Conservation (phyloP, 306 rosid species). For the Vigna reflexopilosa region DNA sequence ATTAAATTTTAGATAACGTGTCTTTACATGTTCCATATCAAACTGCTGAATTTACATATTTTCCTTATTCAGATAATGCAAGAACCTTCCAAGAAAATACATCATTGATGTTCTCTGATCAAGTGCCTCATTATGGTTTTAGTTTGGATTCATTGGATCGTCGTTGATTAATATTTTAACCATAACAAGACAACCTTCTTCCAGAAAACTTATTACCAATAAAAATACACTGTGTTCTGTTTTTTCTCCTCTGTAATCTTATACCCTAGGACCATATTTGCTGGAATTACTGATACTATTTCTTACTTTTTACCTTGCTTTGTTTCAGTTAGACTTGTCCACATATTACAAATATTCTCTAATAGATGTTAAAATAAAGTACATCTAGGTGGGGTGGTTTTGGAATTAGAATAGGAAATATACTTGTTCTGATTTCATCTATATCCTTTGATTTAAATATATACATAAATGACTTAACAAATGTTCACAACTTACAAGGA, state of each 20-base stretch:
- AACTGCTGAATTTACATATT: background rate
- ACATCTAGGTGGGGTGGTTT: background rate
- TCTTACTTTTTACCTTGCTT: conserved; percentile 5
- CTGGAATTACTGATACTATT: background rate
- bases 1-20: conserved; percentile 32
- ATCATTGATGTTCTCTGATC: conserved; percentile 21
- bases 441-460: background rate
- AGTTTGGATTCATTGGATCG: conserved; percentile 45
- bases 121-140: conserved; percentile 11
- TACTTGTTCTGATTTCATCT: background rate
- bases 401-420: background rate
- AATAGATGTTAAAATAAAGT: background rate
- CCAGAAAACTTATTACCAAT: conserved; percentile 10
- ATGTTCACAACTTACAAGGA: conserved; percentile 12
- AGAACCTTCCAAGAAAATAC: conserved; percentile 50
- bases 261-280: conserved; percentile 6
- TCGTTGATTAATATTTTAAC: conserved; percentile 28
- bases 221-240: conserved; percentile 27
- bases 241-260: conserved; percentile 30
- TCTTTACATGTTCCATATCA: conserved; percentile 27
- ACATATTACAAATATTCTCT: conserved; percentile 11
- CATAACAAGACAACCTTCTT: conserved; percentile 24
- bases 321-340: conserved; percentile 1
- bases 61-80: background rate
- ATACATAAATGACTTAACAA: background rate